Evolutionary conservation across 2,329 filamentous ascomycete genomes (phyloP).

Genomic region (Ceratocystis lukuohia): DNA sequence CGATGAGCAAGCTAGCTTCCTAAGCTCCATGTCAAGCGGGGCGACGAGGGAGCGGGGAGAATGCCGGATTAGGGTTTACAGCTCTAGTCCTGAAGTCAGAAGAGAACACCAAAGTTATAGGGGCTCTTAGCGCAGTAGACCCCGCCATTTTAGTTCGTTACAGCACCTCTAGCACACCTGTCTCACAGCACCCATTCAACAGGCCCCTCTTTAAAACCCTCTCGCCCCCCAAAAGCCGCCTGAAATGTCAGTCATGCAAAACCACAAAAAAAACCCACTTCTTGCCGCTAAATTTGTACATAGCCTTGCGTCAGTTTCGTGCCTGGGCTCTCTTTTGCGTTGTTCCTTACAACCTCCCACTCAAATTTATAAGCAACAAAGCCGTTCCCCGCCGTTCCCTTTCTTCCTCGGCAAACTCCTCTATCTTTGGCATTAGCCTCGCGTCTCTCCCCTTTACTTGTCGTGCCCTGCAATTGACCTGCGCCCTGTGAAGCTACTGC

Average conservation of each 20-base stretch:
- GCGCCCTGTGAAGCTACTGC: no score
- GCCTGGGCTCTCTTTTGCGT: background rate
- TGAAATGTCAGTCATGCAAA: slow-evolving; percentile 1
- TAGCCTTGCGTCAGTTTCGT: slow-evolving; percentile 3
- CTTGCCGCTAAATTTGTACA: background rate
- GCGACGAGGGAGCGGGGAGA: background rate
- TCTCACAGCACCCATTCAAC: background rate
- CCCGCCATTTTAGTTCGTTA: no score
- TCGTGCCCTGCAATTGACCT: no score
- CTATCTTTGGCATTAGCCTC: background rate
- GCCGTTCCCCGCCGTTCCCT: background rate
- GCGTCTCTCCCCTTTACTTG: no score
- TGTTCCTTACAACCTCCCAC: background rate
- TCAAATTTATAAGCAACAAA: background rate
- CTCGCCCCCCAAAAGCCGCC: background rate
- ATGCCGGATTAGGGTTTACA: background rate
- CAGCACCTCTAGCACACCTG: background rate
- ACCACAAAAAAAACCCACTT: background rate
- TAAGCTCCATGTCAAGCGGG: background rate
- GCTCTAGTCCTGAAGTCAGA: no score
- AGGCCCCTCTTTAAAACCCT: background rate
- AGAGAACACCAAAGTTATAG: no score
- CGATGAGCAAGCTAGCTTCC: background rate
- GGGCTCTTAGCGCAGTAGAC: no score
- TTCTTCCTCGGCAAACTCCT: background rate